Conservation (phyloP, 345 rosid species). For the Eutrema japonicum region DNA sequence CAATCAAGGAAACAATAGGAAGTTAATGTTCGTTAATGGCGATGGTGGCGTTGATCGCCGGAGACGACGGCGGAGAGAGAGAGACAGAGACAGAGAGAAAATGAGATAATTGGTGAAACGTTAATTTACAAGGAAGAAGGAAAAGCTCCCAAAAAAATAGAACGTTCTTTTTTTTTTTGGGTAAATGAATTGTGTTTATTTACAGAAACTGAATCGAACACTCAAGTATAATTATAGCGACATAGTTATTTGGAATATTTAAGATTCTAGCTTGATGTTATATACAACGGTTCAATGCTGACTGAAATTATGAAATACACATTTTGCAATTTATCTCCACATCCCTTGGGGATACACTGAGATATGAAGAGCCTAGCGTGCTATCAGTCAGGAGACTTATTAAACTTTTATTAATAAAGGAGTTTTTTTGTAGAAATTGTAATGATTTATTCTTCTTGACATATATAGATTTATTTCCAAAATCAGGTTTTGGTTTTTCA, state of each 20-base stretch:
- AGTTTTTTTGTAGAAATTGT: too few species aligned
- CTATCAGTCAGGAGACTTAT: too few species aligned
- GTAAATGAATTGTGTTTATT: neutral
- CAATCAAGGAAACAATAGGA: neutral
- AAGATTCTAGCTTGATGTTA: neutral
- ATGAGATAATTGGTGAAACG: constrained; percentile 42
- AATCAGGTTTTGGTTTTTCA: too few species aligned
- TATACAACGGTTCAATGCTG: constrained; percentile 17
- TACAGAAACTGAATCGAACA: constrained; percentile 25
- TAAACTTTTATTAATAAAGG: too few species aligned
- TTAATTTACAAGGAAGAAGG: constrained; percentile 40
- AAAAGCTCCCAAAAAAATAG: constrained; percentile 26
- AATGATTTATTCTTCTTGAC: too few species aligned
- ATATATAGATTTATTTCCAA: too few species aligned
- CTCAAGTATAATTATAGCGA: constrained; percentile 8
- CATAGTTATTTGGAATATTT: neutral
- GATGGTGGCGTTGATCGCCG: constrained; percentile 45
- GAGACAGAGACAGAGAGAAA: constrained; percentile 24
- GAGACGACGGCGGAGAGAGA: constrained; percentile 42
- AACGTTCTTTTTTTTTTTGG: neutral
- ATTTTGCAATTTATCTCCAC: too few species aligned
- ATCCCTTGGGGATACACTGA: too few species aligned
- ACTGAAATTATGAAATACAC: neutral
- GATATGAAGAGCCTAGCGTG: too few species aligned
- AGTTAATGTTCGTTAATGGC: neutral